Percentiles rank a stretch among this genome's conserved stretches.
These are phyloP conservation scores for Macaranga tanarius DNA, from an alignment of 441 rosid genomes.

Conservation along the genomic window DNA sequence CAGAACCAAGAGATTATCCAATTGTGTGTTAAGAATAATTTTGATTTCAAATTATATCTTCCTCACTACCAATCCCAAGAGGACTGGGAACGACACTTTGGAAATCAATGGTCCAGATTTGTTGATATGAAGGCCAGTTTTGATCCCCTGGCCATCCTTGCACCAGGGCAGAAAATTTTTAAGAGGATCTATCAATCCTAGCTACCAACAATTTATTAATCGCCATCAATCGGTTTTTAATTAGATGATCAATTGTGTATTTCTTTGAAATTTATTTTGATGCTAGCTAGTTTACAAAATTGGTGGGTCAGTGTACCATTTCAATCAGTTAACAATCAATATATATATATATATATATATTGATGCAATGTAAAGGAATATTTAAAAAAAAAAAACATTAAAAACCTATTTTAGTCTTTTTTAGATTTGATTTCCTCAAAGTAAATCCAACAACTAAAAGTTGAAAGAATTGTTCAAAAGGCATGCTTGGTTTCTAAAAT, in stretches of 20 bases:
- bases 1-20: conserved; percentile 67
- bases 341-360: neutral
- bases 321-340: conserved; percentile 19
- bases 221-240: neutral
- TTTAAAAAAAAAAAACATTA: neutral
- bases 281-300: neutral
- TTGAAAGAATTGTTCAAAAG: neutral
- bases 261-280: conserved; percentile 5
- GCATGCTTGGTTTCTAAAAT: conserved; percentile 5
- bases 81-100: conserved; percentile 84
- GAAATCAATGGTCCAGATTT: conserved; percentile 67
- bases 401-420: neutral
- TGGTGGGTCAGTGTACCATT: conserved; percentile 28
- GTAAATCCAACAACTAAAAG: conserved; percentile 8
- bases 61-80: conserved; percentile 73
- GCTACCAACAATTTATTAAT: conserved; percentile 1
- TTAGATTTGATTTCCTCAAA: neutral
- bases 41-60: conserved; percentile 80
- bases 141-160: conserved; percentile 81
- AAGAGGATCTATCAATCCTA: conserved; percentile 34
- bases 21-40: conserved; percentile 41
- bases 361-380: conserved; percentile 33
- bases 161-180: conserved; percentile 91
- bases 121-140: conserved; percentile 54
- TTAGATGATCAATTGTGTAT: conserved; percentile 27